Percentiles rank a stretch among this genome's conserved stretches.
phyloP scores from a whole-genome alignment of 257 asterid genomes.

The Gentiana dahurica region DNA sequence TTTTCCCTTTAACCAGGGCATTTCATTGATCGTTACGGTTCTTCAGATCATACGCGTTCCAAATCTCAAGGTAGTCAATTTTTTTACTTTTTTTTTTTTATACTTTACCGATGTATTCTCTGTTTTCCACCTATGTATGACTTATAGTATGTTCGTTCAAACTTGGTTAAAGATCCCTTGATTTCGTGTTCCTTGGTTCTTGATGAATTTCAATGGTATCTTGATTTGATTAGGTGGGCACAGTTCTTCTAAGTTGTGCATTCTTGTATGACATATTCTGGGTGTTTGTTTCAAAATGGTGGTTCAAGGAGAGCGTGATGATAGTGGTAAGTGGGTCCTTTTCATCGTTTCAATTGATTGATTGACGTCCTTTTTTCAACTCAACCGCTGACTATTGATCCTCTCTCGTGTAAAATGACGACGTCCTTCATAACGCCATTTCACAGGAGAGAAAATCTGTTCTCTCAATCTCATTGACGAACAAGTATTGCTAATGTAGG shows the following conservation, averaged over 20 bases:
- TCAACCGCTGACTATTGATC: too few species aligned
- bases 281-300: conserved; percentile 84
- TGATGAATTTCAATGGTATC: conserved; percentile 6
- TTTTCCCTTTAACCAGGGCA: conserved; percentile 50
- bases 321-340: conserved; percentile 57
- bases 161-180: too few species aligned
- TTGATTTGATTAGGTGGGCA: conserved; percentile 65
- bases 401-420: too few species aligned
- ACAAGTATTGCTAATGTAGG: conserved; percentile 7
- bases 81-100: too few species aligned
- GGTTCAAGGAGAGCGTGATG: conserved; percentile 97
- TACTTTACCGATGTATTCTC: too few species aligned
- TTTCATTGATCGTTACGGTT: conserved; percentile 85
- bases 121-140: too few species aligned
- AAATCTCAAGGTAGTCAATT: conserved; percentile 65
- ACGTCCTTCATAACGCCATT: too few species aligned
- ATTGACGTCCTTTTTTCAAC: too few species aligned
- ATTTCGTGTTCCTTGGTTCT: too few species aligned
- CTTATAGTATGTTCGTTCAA: too few species aligned
- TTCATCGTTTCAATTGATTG: too few species aligned
- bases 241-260: conserved; percentile 85
- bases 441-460: too few species aligned
- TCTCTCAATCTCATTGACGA: conserved; percentile 25
- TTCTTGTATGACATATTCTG: conserved; percentile 90
- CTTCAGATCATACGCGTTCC: conserved; percentile 88